Base-by-base conservation (phyloP, 106 monocot species). In the Dactylorhiza incarnata region DNA sequence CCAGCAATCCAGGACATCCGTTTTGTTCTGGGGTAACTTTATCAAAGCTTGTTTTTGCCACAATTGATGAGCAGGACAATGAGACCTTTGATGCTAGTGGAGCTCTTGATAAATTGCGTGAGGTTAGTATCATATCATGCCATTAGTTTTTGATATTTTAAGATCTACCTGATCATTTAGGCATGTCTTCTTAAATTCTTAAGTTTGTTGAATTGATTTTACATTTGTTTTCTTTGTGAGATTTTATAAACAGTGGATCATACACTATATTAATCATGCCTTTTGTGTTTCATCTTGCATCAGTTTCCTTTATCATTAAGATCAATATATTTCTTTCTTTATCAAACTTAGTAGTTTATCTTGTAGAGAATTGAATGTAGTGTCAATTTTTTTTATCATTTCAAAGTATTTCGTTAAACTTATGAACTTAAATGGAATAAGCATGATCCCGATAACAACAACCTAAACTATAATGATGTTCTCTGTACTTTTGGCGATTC, bases 51-150 rank as follows among this genome's bases (percentile, higher is more conserved):
- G 94, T 94, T 78, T 94, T 94, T 16, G 87, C 94, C 71, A 99
- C 99, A 45, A 90, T 80, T 55, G 99, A 99, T 85, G 99, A 91
- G 82, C 66, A 89, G 26, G 94, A 91, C 10, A 94, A 94, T 85
- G 99, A 99, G 76, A 94, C 94, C 71, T 99, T 99, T 86, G 91
- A 91, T 85, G 85, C 99, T n/a, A 94, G 99, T 88, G 94, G 89
- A 58, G 94, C 91, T 37, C 78, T 99, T 53, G 99, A 99, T 80
- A 99, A 89, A 73, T 73, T 99, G 65, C 86, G 89, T 1, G 94
- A 99, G 91, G 99, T 99, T 61, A 74, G 82, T 43, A 54, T 50
- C 51, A 55, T 74, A 29, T 55, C 6, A 29, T 55, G 12, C 7
- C 16, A 5, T 72, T 48, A 45, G n/a, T 69, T 7, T 45, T 69